Evolutionary conservation across 768 basidiomycete species (phyloP), one percentile per base, ranked within the genome.

Genomic region (Crepidotus variabilis): DNA sequence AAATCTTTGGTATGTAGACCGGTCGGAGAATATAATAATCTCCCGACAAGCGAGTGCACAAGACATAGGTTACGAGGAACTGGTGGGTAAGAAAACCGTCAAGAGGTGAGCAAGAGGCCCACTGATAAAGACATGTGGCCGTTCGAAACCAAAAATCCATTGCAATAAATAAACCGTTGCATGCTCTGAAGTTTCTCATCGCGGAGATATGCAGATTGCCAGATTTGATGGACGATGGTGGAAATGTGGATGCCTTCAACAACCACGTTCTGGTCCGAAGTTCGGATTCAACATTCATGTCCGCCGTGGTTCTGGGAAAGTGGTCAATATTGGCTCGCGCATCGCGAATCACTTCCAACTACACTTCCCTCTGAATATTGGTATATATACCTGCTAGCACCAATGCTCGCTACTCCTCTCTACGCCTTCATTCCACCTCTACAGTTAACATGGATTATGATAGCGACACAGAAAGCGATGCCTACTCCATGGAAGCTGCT

Each of bases 401-500:
- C 28, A 28, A 28, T 28, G 28, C 28, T 28, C 28, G 28, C 28
- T 28, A 28, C 28, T 28, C 28, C 28, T 28, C 28, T 28, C 28
- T 8, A 8, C 28, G 8, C 8, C 28, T 28, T 28, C 3, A 4
- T 28, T 28, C 28, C 28, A 28, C 28, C 3, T 28, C 3, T 8
- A 14, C 43, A 16, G 16, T 16, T 21, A 16, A 24, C 54, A 57
- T 60, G 57, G 61, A 60, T 54, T 32, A 59, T 57, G 65, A 70
- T 63, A 76, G 75, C 56, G 83, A 82, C 69, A 75, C 76, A 57
- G 78, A 77, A 59, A 78, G 75, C 57, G 82, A 82, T 53, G 51
- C 67, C 46, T 71, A 72, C 45, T 85, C 82, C 1, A 64, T 76
- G 55, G 63, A 74, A 39, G 78, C 80, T 34, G 63, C 75, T 21